Percentiles rank a stretch among this genome's conserved stretches.
phyloP scores from a whole-genome alignment of 495 filamentous ascomycete species.

The Aspergillus avenaceus region DNA sequence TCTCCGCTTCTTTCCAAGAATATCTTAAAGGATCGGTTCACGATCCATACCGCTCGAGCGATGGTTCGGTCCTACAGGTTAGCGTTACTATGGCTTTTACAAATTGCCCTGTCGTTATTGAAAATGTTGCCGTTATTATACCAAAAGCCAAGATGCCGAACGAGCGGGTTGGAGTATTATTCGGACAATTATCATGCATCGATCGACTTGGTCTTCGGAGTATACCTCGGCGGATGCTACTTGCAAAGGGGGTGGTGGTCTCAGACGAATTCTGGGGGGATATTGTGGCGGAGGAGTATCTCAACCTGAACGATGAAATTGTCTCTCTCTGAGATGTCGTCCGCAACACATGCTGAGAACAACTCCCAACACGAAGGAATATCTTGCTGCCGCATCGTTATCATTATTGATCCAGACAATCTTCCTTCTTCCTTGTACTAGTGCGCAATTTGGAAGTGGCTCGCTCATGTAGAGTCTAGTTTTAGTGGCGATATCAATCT shows the following conservation, averaged over 20 bases:
- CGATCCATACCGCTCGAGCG: not conserved
- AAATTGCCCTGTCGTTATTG: not conserved
- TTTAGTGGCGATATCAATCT: not conserved
- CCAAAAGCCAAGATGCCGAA: conserved; percentile 11
- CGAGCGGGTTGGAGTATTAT: conserved; percentile 11
- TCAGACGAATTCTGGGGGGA: conserved; percentile 14
- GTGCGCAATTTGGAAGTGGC: not conserved
- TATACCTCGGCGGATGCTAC: conserved; percentile 14
- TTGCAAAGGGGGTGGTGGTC: conserved; percentile 12
- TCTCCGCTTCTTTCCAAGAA: not conserved
- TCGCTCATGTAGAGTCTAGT: not conserved
- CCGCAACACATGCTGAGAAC: conserved; percentile 1
- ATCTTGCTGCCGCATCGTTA: too few relatives aligned
- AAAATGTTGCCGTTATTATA: not conserved
- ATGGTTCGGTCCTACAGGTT: not conserved
- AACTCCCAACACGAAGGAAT: too few relatives aligned
- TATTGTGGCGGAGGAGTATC: conserved; percentile 12
- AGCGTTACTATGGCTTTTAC: not conserved
- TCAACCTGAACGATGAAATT: conserved; percentile 5
- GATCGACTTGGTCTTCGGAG: conserved; percentile 9
- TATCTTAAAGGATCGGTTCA: not conserved
- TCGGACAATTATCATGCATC: conserved; percentile 13
- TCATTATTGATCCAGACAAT: not conserved
- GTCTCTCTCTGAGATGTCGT: conserved; percentile 1
- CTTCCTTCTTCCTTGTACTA: not conserved